Evolutionary conservation across 73 alveolate species (phyloP).

Genomic region (Uronychia setigera): DNA sequence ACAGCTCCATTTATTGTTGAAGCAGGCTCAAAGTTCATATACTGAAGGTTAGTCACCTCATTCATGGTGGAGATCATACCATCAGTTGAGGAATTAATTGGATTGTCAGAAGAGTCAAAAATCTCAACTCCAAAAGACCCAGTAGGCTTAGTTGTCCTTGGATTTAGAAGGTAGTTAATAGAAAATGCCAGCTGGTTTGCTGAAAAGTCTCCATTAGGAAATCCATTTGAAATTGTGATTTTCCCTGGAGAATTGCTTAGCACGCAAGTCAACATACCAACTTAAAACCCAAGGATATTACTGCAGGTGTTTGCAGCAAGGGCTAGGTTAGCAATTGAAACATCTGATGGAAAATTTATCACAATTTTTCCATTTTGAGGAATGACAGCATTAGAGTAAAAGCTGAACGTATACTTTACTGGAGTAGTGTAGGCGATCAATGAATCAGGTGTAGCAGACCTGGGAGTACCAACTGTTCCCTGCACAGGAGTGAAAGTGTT

Average conservation of each 20-base stretch:
- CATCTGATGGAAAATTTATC: not conserved
- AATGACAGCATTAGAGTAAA: not conserved
- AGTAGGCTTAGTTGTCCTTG: conserved; percentile 1
- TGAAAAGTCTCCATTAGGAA: not conserved
- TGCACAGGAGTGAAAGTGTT: not conserved
- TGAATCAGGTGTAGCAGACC: not conserved
- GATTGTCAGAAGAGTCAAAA: not conserved
- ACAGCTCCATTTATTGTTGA: not conserved
- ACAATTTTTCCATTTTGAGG: not conserved
- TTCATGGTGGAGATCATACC: not conserved
- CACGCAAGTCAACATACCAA: not conserved
- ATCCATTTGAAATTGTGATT: not conserved
- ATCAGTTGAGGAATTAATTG: not conserved
- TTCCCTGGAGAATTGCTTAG: not conserved
- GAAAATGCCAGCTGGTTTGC: not conserved
- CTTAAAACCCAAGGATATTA: not conserved
- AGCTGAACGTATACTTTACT: not conserved
- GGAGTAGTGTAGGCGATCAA: not conserved
- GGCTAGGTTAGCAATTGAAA: not conserved
- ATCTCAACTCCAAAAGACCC: conserved; percentile 2
- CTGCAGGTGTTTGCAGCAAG: not conserved
- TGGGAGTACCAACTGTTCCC: not conserved
- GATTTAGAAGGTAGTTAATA: not conserved
- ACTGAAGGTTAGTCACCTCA: not conserved
- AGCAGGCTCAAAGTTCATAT: not conserved